Evolutionary conservation across 1,284 basidiomycete genomes (phyloP), one percentile per base, ranked within the genome.

Genomic region (Golubevia sp.): DNA sequence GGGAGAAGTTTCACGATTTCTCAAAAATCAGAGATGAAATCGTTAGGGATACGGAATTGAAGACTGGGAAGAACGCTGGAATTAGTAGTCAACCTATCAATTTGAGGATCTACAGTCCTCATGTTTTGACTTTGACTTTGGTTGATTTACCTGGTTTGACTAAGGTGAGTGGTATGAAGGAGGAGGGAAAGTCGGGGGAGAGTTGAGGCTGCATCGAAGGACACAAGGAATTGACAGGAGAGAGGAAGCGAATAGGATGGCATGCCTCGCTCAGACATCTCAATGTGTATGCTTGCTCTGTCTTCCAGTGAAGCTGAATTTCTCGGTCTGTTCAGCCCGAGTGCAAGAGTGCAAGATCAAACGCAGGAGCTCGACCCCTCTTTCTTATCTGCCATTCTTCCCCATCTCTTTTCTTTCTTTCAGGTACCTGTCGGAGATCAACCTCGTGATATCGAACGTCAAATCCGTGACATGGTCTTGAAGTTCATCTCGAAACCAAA

Each of bases 1-100:
- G 92, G 61, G 92, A 98, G 86, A 98, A 98, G 86, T 97, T 98
- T 86, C 91, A 91, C 84, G 96, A 99, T 86, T 99, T 99, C 86
- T 88, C 90, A 86, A 96, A 97, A 88, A 97, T 98, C 82, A 88
- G 95, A 68, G 92, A 92, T 55, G 96, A 99, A 86, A 99, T 99
- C 76, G 89, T 97, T 34, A 90, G 91, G 66, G 96, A 99, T 84
- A 99, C 96, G 0, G 96, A 98, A 82, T 91, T 92, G 64, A 97
- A 97, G 88, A 99, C 96, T 0, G 96, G 96, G 64, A 92, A 92
- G 85, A 98, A 98, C 83, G 95, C 71, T 23, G 94, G 59, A 86
- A 87, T 87, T 68, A 67, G 85, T 76, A 93, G 95, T 24, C 89
- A 91, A 68, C 94, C 96, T 52, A 99, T 98, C 88, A 98, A 98